phyloP scores from a whole-genome alignment of 495 filamentous ascomycete genomes.

The Aspergillus sclerotioniger region DNA sequence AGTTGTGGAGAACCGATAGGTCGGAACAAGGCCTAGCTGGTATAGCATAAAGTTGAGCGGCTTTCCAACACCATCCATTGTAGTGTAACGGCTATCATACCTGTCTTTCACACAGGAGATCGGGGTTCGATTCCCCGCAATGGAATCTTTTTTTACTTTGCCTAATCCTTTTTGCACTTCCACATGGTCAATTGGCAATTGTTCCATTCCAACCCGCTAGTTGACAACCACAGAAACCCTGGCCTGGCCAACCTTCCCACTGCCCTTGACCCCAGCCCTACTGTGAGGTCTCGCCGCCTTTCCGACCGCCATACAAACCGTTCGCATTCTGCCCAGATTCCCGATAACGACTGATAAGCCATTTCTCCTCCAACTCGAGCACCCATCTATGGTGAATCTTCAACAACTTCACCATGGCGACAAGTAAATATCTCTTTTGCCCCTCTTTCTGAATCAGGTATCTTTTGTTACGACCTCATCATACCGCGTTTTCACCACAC shows the following conservation, averaged over 20 bases:
- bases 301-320: too few relatives aligned
- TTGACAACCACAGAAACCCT: neutral
- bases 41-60: neutral
- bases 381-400: neutral
- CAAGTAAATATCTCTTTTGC: too few relatives aligned
- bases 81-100: constrained; percentile 23
- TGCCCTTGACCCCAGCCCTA: too few relatives aligned
- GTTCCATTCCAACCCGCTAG: neutral
- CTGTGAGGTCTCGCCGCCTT: neutral
- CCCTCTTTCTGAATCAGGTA: too few relatives aligned
- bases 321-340: neutral
- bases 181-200: neutral
- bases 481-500: too few relatives aligned
- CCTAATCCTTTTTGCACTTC: neutral
- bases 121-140: constrained; percentile 26
- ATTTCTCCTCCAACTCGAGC: too few relatives aligned
- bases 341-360: neutral
- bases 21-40: neutral
- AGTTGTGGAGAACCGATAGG: too few relatives aligned
- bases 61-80: constrained; percentile 9
- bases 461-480: neutral
- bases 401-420: neutral
- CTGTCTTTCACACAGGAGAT: constrained; percentile 25
- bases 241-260: neutral
- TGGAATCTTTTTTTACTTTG: neutral